These are phyloP conservation scores for Myriosclerotinia curreyana DNA, from an alignment of 2,329 filamentous ascomycete genomes.

Conservation along the genomic window DNA sequence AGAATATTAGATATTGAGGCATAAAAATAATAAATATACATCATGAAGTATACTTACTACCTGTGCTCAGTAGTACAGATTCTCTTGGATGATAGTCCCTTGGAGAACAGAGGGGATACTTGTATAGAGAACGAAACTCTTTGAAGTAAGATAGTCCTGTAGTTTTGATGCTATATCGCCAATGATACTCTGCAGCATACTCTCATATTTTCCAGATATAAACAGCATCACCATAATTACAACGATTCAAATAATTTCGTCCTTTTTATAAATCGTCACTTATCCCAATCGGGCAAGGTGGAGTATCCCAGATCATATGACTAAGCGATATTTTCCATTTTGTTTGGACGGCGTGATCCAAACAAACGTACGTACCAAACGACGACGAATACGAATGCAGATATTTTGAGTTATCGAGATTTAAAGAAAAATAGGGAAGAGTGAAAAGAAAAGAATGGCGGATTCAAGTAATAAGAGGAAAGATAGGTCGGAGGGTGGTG, in stretches of 20 bases:
- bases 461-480: conserved; percentile 25
- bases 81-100: too few species aligned
- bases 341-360: conserved; percentile 8
- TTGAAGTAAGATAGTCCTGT: too few species aligned
- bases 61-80: too few species aligned
- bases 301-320: background rate
- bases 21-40: background rate
- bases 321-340: conserved; percentile 18
- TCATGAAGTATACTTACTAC: background rate
- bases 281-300: conserved; percentile 7
- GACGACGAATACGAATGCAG: background rate
- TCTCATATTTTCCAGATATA: too few species aligned
- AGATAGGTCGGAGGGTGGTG: conserved; percentile 20
- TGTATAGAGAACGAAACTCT: too few species aligned
- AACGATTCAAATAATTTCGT: too few species aligned
- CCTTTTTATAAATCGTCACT: background rate
- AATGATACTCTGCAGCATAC: too few species aligned
- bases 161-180: too few species aligned
- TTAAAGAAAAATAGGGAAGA: background rate
- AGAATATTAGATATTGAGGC: background rate
- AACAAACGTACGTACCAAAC: background rate
- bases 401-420: background rate
- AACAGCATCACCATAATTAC: too few species aligned
- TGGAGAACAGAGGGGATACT: too few species aligned
- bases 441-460: background rate